These are phyloP conservation scores for Crithidia sp. DNA, from an alignment of 208 protist species.

Conservation along the genomic window DNA sequence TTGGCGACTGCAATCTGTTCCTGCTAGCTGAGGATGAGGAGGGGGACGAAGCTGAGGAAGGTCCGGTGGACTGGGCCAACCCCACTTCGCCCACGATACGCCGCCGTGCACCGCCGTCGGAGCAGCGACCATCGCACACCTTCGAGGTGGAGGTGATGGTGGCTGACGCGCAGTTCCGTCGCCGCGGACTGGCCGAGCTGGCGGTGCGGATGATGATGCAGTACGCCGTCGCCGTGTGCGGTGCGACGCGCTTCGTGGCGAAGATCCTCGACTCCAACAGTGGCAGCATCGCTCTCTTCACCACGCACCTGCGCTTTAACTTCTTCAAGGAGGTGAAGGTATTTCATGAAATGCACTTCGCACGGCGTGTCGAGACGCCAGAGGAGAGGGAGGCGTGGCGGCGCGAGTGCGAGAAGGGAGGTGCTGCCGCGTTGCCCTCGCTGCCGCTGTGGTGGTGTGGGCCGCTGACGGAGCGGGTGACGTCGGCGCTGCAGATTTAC, in stretches of 20 bases:
- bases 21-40: slow-evolving; percentile 45
- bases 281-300: slow-evolving; percentile 76
- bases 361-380: slow-evolving; percentile 35
- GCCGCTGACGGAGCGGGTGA: slow-evolving; percentile 11
- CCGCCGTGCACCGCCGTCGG: too few relatives aligned
- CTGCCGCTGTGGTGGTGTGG: slow-evolving; percentile 28
- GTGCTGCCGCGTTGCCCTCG: neutral
- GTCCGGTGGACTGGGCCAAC: slow-evolving; percentile 10
- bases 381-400: slow-evolving; percentile 31
- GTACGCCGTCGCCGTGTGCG: slow-evolving; percentile 78
- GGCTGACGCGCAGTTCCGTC: slow-evolving; percentile 66
- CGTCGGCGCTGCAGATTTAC: slow-evolving; percentile 16
- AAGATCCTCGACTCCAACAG: slow-evolving; percentile 90
- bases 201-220: slow-evolving; percentile 87
- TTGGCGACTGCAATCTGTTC: slow-evolving; percentile 94
- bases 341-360: slow-evolving; percentile 84
- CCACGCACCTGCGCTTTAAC: slow-evolving; percentile 66
- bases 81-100: neutral
- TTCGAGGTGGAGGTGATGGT: slow-evolving; percentile 94
- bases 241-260: slow-evolving; percentile 76
- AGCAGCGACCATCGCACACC: slow-evolving; percentile 19
- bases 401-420: slow-evolving; percentile 31
- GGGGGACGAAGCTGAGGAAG: slow-evolving; percentile 21
- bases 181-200: slow-evolving; percentile 72
- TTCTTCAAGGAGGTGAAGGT: slow-evolving; percentile 76